These are phyloP conservation scores for Citrus medica DNA, from an alignment of 345 rosid species.

Conservation along the genomic window DNA sequence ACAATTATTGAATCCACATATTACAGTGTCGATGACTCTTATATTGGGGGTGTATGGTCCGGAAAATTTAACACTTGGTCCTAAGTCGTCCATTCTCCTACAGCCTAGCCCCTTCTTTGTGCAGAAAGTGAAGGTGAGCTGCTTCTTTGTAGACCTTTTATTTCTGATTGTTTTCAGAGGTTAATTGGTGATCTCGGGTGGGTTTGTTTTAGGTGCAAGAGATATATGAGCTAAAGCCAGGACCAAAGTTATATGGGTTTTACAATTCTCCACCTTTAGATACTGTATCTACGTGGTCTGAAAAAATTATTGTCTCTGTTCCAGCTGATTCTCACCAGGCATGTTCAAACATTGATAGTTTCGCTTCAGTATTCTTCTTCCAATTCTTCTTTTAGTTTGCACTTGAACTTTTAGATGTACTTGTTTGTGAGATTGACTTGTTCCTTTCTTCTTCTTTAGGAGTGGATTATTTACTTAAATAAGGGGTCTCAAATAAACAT, in stretches of 20 bases:
- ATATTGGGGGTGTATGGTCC: slow-evolving; percentile 87
- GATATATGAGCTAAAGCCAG: slow-evolving; percentile 44
- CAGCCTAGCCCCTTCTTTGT: slow-evolving; percentile 77
- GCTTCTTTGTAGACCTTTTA: not conserved
- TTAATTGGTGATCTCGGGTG: slow-evolving; percentile 3
- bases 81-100: slow-evolving; percentile 61
- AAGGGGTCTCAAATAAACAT: slow-evolving; percentile 74
- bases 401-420: not conserved
- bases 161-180: not conserved
- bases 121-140: slow-evolving; percentile 65
- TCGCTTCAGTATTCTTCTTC: not conserved
- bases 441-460: slow-evolving; percentile 38
- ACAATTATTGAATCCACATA: not conserved
- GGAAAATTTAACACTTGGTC: slow-evolving; percentile 57
- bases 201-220: slow-evolving; percentile 57
- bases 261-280: slow-evolving; percentile 68
- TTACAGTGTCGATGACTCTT: slow-evolving; percentile 82
- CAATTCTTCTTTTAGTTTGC: not conserved
- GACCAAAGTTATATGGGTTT: slow-evolving; percentile 57
- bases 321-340: slow-evolving; percentile 75
- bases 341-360: slow-evolving; percentile 23
- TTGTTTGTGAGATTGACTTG: not conserved
- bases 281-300: slow-evolving; percentile 56
- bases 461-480: slow-evolving; percentile 72
- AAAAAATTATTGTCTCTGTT: slow-evolving; percentile 41